Evolutionary conservation across 2,329 filamentous ascomycete species (phyloP), one percentile per base, ranked within the genome.

Genomic region (Hymenoscyphus repandus): DNA sequence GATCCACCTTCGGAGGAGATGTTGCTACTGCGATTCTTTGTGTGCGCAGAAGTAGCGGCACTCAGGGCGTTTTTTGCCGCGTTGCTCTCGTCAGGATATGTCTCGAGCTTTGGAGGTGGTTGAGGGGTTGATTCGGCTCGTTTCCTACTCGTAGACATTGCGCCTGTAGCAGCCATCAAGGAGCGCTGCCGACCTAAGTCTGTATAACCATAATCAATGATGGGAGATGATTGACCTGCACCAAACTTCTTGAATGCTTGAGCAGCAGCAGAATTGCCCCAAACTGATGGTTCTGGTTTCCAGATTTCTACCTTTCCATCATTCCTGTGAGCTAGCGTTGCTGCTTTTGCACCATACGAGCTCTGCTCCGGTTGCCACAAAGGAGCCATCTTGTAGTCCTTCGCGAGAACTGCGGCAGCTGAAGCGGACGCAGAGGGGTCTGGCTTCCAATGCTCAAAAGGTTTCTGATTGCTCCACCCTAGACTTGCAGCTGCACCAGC

Each of bases 401-500:
- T 78, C 18, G 79, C 81, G 31, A 77, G 67, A 49, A 77, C 64
- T 1, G 82, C 81, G 32, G 82, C 82, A 49, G 76, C 77, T 48
- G 76, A 76, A 7, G 83, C 82, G 9, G 78, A 77, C 27, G 79
- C 73, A n/a, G 74, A 77, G 40, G 76, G 75, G 56, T 81, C 76
- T 15, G 84, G 82, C 63, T 79, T 85, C 83, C 83, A 87, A 64
- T 75, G 72, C 65, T 87, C 78, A 45, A 83, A 72, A 2, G 80
- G 67, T 63, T 81, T 87, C 59, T 81, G 80, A 63, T 81, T 87
- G 44, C 80, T 76, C 74, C 88, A 87, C 45, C 88, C 88, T 41
- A 92, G 72, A 46, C 78, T 80, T 37, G 88, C 88, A 48, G 89
- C 90, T 49, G 86, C 82, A 57, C 85, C 80, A 53, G 88, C 88